Base-by-base conservation (phyloP, 257 asterid genomes). In the Nicotiana obtusifolia region DNA sequence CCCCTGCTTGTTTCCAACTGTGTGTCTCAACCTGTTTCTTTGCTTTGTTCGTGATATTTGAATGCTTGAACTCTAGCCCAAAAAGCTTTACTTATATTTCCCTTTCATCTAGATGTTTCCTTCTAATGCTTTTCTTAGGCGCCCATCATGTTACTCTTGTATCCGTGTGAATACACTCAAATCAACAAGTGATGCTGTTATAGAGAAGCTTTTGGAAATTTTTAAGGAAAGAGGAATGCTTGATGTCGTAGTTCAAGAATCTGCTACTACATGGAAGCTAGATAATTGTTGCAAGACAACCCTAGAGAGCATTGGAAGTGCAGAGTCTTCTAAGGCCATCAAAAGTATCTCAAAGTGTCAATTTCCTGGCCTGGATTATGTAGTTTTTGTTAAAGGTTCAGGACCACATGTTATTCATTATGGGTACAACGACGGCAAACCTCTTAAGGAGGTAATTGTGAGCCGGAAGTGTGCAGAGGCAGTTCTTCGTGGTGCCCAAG, bases 381-480 rank as follows among this genome's bases (percentile, higher is more conserved):
- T 95, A 22, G 81, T 95, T 64, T 91, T 95, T 44, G 87, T 93
- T 78, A 86, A 81, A 86, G 99, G 99, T 64, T 94, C 97, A 6
- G 99, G 99, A 47, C 99, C 99, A 3, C 97, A 94, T 81, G 78
- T 84, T 20, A 90, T 95, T 81, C 91, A 94, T 83, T 93, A 95
- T 65, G 92, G 87, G 81, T 75, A 79, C 81, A 82, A 65, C 80
- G 91, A 87, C 64, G 97, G 87, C 33, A 91, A 78, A 26, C 89
- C 92, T 77, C 97, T 93, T 7, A 95, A 95, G 87, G 99, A 95
- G 89, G 97, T 95, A 83, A 68, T 92, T 76, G 98, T 95, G 71
- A 95, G 99, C 88, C 90, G 99, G 77, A 95, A 95, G 89, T 95
- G 99, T 82, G 99, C 99, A 20, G 99, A 95, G 90, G 99, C 99